Percentiles rank a stretch among this genome's conserved stretches.
Evolutionary conservation across 148 eudicot genomes (phyloP).

Genomic region (Vaccinium vitisidaea): DNA sequence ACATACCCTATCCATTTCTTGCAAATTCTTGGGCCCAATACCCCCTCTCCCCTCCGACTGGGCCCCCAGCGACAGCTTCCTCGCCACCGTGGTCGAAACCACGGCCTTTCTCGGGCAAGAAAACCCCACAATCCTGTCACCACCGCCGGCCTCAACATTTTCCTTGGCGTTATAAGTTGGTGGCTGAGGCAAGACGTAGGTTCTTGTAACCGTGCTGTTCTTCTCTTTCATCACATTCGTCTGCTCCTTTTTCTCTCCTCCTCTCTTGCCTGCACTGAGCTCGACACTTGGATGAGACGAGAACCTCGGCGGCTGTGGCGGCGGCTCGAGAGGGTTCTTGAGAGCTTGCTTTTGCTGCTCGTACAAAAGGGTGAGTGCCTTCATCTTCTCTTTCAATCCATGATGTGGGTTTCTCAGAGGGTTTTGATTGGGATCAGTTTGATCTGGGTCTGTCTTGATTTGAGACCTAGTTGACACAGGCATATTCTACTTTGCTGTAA

Average conservation of each 20-base stretch:
- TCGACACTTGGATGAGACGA: constrained; percentile 42
- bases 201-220: constrained; percentile 42
- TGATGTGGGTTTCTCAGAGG: constrained; percentile 69
- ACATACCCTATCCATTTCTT: constrained; percentile 41
- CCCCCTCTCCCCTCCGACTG: constrained; percentile 28
- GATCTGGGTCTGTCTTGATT: constrained; percentile 34
- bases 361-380: constrained; percentile 62
- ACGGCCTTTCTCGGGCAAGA: constrained; percentile 47
- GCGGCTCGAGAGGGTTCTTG: constrained; percentile 35
- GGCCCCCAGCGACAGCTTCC: constrained; percentile 63
- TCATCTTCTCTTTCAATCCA: constrained; percentile 85
- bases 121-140: constrained; percentile 50
- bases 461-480: constrained; percentile 88
- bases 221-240: constrained; percentile 46
- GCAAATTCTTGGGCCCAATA: constrained; percentile 27
- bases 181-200: constrained; percentile 45
- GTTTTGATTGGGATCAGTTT: constrained; percentile 25
- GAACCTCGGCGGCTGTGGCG: constrained; percentile 18
- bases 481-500: constrained; percentile 31
- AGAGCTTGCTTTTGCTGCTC: constrained; percentile 66
- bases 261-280: constrained; percentile 21
- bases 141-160: constrained; percentile 35
- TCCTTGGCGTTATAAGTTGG: constrained; percentile 53
- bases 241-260: constrained; percentile 4
- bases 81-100: constrained; percentile 40